phyloP scores from a whole-genome alignment of 2,329 filamentous ascomycete genomes.

The Fusarium sp. region DNA sequence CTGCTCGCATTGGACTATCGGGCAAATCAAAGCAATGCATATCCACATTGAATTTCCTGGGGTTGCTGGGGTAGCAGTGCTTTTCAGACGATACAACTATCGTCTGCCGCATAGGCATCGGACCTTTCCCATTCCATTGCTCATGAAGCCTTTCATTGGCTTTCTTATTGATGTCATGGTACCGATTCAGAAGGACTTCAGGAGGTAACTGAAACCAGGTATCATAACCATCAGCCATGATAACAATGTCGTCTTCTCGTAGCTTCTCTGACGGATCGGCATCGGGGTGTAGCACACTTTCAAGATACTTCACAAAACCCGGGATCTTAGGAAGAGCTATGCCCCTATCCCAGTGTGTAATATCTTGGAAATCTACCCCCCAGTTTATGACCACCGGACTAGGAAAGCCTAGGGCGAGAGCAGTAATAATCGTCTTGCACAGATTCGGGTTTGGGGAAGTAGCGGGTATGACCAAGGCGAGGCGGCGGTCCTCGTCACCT shows the following conservation, averaged over 20 bases:
- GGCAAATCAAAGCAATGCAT: background rate
- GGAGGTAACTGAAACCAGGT: background rate
- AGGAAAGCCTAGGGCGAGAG: slow-evolving; percentile 15
- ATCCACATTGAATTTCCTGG: background rate
- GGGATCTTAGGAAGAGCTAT: slow-evolving; percentile 14
- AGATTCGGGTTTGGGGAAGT: slow-evolving; percentile 12
- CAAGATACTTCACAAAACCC: slow-evolving; percentile 15
- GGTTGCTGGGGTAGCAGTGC: background rate
- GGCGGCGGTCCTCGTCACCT: slow-evolving; percentile 4
- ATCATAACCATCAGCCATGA: background rate
- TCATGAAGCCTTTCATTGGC: background rate
- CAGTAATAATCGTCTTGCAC: slow-evolving; percentile 16
- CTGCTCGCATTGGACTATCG: background rate
- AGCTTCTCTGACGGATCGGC: slow-evolving; percentile 11
- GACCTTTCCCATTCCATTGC: background rate
- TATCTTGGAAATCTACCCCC: slow-evolving; percentile 3
- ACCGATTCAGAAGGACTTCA: background rate
- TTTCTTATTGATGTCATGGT: background rate
- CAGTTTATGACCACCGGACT: slow-evolving; percentile 21
- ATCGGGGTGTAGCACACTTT: slow-evolving; percentile 10
- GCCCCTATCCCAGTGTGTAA: slow-evolving; percentile 6
- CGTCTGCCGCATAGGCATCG: background rate
- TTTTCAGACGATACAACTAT: background rate
- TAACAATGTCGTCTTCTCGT: background rate
- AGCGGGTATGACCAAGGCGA: slow-evolving; percentile 17